phyloP scores from a whole-genome alignment of 225 moss, liverwort and hornwort species.

The Rhytidiadelphus loreus region DNA sequence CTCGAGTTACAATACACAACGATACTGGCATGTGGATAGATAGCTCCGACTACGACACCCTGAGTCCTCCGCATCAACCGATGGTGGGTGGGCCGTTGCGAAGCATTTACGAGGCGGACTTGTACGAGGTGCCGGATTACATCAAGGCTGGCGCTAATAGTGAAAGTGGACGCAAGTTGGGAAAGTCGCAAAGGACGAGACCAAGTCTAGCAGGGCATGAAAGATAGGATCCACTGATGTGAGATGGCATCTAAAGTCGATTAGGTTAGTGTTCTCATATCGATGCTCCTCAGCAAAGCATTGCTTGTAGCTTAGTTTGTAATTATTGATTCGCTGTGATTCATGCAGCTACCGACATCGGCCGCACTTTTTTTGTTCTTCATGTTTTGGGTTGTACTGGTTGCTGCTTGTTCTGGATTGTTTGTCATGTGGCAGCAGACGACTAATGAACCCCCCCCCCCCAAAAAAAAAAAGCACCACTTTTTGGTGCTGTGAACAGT shows the following conservation, averaged over 20 bases:
- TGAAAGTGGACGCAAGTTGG: not conserved
- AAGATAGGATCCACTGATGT: not conserved
- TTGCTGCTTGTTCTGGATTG: not conserved
- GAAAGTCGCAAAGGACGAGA: not conserved
- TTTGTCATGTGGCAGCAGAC: not conserved
- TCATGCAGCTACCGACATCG: not conserved
- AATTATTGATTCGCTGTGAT: not conserved
- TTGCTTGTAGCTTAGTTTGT: not conserved
- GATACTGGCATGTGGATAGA: not conserved
- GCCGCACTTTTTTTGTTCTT: not conserved
- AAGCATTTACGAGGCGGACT: slow-evolving; percentile 1
- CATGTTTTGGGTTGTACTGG: not conserved
- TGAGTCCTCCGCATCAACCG: slow-evolving; percentile 6
- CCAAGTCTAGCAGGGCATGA: not conserved
- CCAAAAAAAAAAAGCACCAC: too few relatives aligned
- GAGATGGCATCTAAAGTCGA: not conserved
- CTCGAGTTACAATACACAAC: not conserved
- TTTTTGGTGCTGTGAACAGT: too few relatives aligned
- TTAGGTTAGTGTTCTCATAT: not conserved
- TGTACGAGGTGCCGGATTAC: not conserved
- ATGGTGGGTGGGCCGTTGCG: not conserved
- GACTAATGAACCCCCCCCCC: too few relatives aligned
- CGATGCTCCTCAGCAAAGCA: not conserved
- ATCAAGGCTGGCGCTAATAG: not conserved
- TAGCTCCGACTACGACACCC: not conserved